phyloP scores from a whole-genome alignment of 2,329 filamentous ascomycete species.

The Penicillium griseofulvum region DNA sequence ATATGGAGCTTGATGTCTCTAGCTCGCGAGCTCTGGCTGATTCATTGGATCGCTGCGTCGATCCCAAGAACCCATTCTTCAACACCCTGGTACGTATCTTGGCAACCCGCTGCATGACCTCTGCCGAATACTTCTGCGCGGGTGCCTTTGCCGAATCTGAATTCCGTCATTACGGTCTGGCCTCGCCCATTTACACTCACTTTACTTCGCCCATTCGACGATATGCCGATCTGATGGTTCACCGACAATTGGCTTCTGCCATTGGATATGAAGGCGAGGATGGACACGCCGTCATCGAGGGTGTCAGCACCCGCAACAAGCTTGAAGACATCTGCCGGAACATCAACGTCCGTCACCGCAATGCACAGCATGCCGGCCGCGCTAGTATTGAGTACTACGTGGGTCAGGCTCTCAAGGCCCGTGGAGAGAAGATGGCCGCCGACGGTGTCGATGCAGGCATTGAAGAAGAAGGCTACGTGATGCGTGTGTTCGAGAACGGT shows the following conservation, averaged over 20 bases:
- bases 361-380: constrained; percentile 91
- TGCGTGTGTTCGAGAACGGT: constrained; percentile 96
- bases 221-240: constrained; percentile 93
- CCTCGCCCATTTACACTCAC: constrained; percentile 96
- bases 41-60: constrained; percentile 80
- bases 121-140: constrained; percentile 95
- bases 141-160: constrained; percentile 90
- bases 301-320: constrained; percentile 75
- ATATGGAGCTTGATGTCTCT: constrained; percentile 75
- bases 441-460: constrained; percentile 43
- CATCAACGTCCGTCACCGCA: constrained; percentile 95
- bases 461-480: constrained; percentile 90
- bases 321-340: constrained; percentile 96
- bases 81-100: constrained; percentile 97
- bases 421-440: constrained; percentile 48
- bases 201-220: constrained; percentile 97
- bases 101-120: constrained; percentile 98
- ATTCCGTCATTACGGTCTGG: constrained; percentile 95
- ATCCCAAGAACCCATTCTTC: constrained; percentile 85
- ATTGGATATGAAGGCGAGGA: constrained; percentile 72
- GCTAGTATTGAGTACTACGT: constrained; percentile 98
- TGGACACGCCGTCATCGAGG: constrained; percentile 68
- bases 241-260: constrained; percentile 89
- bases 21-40: constrained; percentile 92
- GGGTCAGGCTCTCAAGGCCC: constrained; percentile 85